Base-by-base conservation (phyloP, 2,329 filamentous ascomycete genomes). In the Penicillium sp. region DNA sequence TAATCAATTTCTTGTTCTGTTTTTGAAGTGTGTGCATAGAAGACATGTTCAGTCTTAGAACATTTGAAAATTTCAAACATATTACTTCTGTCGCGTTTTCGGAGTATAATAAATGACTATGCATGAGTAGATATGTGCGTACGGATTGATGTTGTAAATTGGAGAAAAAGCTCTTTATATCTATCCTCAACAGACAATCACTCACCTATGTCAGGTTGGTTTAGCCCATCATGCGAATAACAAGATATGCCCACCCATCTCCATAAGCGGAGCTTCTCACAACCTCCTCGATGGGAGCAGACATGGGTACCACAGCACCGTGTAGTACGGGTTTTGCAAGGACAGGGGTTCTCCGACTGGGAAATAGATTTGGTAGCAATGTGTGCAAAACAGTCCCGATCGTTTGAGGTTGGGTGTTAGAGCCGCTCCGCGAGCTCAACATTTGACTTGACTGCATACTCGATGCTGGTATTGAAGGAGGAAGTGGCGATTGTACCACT, bases 231-330 rank as follows among this genome's bases (percentile, higher is more conserved):
- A 95, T 88, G 19, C 87, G 82, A 5, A 97, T 83, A 50, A 91
- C 89, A 40, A 97, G 75, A 72, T 91, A 90, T 26, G 96, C 73
- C 88, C 92, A 99, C 0, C 94, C 94, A 75, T 99, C 94, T 0
- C 91, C 86, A 78, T 97, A 97, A 1, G 90, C 86, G 4, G 89
- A 88, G 67, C 88, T 88, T 54, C 86, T 83, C 75, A 94, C 89
- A 55, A 99, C 72, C 44, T 97, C 93, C 67, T 91, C 89, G 17
- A 99, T 74, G 25, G 87, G 87, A 1, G 91, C 89, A 56, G 79
- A 76, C 77, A 97, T 88, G 1, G 94, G 93, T 56, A 96, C 83
- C 0, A 86, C 82, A 1, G 87, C 90, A 1, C 94, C 94, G 76
- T 99, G 94, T 66, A 97, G 75, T 7, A 97, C 82, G 2, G 89